Percentiles rank a stretch among this genome's conserved stretches.
Conservation (phyloP, 192 early-diverging fungal species). For the Coemansia sp. region DNA sequence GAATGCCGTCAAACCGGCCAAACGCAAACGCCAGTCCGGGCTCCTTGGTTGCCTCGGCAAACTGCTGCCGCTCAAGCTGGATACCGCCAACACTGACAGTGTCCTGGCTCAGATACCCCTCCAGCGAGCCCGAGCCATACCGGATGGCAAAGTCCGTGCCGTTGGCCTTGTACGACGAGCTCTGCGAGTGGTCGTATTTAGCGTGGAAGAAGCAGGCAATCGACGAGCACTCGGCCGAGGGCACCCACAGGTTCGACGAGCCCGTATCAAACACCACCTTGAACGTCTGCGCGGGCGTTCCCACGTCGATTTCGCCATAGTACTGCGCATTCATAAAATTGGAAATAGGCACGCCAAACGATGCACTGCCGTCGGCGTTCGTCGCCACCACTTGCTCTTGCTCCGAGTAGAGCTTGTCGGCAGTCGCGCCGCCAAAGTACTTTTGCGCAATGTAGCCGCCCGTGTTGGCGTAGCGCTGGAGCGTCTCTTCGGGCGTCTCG, state of each 20-base stretch:
- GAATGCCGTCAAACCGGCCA: constrained; percentile 96
- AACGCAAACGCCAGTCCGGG: constrained; percentile 95
- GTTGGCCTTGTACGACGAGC: constrained; percentile 80
- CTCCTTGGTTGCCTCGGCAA: constrained; percentile 97
- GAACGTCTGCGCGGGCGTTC: constrained; percentile 90
- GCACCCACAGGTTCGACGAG: constrained; percentile 96
- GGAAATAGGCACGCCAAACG: constrained; percentile 78
- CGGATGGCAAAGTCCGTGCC: constrained; percentile 95
- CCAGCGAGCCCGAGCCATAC: constrained; percentile 92
- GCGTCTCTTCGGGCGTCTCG: constrained; percentile 63
- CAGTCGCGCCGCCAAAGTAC: constrained; percentile 64
- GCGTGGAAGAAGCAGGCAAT: constrained; percentile 96
- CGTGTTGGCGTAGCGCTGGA: constrained; percentile 66
- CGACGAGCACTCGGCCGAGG: constrained; percentile 88
- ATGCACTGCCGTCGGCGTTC: constrained; percentile 59
- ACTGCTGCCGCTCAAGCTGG: constrained; percentile 71
- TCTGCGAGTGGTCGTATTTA: constrained; percentile 84
- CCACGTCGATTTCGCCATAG: constrained; percentile 87
- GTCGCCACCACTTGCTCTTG: constrained; percentile 54
- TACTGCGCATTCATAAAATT: constrained; percentile 98
- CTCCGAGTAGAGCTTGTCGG: constrained; percentile 36
- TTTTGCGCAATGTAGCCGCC: constrained; percentile 76
- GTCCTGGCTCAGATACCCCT: constrained; percentile 93
- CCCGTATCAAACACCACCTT: constrained; percentile 95
- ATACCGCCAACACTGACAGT: constrained; percentile 76